phyloP scores from a whole-genome alignment of 768 basidiomycete species.

The Calocera cornea region DNA sequence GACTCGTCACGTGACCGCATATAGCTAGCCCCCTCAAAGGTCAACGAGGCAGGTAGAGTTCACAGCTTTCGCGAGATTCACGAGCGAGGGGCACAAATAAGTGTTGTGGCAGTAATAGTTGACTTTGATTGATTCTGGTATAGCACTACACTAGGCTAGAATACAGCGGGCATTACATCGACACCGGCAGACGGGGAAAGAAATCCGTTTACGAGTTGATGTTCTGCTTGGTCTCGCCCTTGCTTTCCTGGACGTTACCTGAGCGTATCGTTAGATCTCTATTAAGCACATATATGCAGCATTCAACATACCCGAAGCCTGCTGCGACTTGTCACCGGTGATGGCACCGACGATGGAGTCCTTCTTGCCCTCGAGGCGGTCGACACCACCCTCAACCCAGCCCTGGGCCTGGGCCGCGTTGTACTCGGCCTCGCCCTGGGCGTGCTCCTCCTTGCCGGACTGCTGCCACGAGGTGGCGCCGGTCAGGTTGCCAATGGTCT shows the following conservation, averaged over 20 bases:
- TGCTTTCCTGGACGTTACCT: slow-evolving; percentile 12
- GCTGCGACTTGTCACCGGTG: slow-evolving; percentile 41
- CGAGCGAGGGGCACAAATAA: no score
- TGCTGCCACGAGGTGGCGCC: slow-evolving; percentile 33
- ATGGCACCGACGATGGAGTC: slow-evolving; percentile 43
- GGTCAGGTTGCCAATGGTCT: slow-evolving; percentile 30
- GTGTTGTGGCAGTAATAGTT: not conserved
- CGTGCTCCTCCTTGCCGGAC: slow-evolving; percentile 39
- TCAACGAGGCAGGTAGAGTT: no score
- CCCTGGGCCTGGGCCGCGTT: slow-evolving; percentile 35
- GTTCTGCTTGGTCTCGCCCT: slow-evolving; percentile 15
- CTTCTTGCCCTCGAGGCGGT: slow-evolving; percentile 37
- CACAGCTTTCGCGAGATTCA: no score
- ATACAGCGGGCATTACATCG: not conserved
- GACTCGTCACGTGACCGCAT: not conserved
- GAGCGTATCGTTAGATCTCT: not conserved
- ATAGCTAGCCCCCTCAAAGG: no score
- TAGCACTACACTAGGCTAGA: not conserved
- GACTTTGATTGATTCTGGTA: not conserved
- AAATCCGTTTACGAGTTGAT: slow-evolving; percentile 10
- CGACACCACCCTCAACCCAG: slow-evolving; percentile 36
- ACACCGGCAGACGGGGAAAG: not conserved
- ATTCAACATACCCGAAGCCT: slow-evolving; percentile 30
- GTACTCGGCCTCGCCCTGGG: slow-evolving; percentile 33
- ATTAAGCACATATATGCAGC: not conserved